Base-by-base conservation (phyloP, 352 stramenopile species). In the Globisporangium irregulare region DNA sequence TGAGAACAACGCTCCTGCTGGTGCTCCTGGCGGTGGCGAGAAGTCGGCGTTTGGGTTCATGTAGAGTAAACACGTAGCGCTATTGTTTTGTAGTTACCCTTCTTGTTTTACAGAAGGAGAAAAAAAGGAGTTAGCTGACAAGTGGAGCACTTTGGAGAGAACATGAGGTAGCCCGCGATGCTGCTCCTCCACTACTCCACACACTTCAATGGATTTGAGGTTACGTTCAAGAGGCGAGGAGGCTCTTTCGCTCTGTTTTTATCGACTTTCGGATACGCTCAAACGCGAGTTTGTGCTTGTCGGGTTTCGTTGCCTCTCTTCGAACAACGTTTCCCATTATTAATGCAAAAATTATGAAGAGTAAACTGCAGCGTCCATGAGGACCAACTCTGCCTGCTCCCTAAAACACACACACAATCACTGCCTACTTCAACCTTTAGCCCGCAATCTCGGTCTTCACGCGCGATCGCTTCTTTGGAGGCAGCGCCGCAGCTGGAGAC, bases 11-110 rank as follows among this genome's bases (percentile, higher is more conserved):
- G 43, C 43, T 51, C 18, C 18, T 51, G 43, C 43, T 51, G 41
- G 36, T 43, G 10, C 43, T 51, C 18, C 43, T 24, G 43, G 56
- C 24, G 64, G 71, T 34, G 64, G 71, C 22, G 79, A 88, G 54
- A 85, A 92, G 59, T 95, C 88, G 64, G 88, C 88, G 59, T 95
- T 95, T 70, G 89, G 85, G 73, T 95, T 95, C 74, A 93, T 95
- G 88, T 94, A 95, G 76, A 90, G 71, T 51, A 24, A 89, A 70
- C 22, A 24, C 18, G 18, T 51, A 24, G 43, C 43, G 43, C 18
- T 51, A 24, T 51, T 51, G 43, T 51, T 51, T 51, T 51, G 43
- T 51, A 51, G 43, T 43, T 51, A 51, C 43, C 43, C 5, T 10
- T 24, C 43, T 51, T 51, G 15, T 50, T 51, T 51, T 51, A 24